Evolutionary conservation across 176 grass and related monocot species (phyloP).

Genomic region (Zizania latifolia): DNA sequence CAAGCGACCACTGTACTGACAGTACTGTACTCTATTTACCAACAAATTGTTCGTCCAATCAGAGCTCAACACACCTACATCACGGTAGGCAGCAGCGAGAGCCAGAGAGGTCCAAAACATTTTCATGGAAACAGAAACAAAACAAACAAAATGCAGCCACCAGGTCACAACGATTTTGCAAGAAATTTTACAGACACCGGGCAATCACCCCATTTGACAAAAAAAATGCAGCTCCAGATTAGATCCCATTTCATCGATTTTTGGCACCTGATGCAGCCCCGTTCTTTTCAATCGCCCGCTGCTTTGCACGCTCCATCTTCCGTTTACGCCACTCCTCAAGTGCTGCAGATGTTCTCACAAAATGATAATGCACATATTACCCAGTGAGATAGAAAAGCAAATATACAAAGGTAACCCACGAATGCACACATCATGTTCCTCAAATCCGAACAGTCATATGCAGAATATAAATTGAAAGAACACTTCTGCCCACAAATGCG

Average conservation of each 20-base stretch:
- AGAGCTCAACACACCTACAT: no score
- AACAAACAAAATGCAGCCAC: not conserved
- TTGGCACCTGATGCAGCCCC: conserved; percentile 32
- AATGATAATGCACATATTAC: not conserved
- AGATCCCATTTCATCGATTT: not conserved
- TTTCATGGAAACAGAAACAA: no score
- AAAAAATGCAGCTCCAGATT: not conserved
- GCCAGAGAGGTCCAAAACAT: no score
- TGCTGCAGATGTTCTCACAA: conserved; percentile 32
- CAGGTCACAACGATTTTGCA: not conserved
- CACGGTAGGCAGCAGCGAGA: no score
- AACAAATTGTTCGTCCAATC: no score
- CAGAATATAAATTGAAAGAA: not conserved
- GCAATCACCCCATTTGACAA: no score
- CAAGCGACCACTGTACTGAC: no score
- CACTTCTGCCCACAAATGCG: not conserved
- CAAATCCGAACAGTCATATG: not conserved
- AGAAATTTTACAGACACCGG: not conserved
- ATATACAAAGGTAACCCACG: not conserved
- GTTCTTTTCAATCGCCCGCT: conserved; percentile 76
- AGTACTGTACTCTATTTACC: no score
- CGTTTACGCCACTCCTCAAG: conserved; percentile 90
- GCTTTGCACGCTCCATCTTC: conserved; percentile 86
- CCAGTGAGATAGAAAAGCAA: not conserved
- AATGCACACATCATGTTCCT: not conserved